These are phyloP conservation scores for Desmodesmus armatus DNA, from an alignment of 139 green algal genomes.

Conservation along the genomic window DNA sequence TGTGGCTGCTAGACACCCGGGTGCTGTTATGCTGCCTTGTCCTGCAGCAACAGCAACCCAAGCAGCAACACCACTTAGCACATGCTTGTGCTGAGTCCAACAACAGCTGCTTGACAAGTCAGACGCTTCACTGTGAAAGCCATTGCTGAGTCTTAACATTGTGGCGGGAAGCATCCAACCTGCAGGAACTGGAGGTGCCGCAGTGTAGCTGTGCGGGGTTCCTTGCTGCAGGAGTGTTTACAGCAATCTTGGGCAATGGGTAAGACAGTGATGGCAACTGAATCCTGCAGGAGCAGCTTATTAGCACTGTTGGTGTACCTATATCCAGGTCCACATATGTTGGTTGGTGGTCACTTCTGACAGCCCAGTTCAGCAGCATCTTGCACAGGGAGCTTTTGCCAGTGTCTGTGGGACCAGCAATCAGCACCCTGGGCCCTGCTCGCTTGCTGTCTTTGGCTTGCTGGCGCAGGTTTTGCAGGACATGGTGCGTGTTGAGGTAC, in stretches of 20 bases:
- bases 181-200: too few relatives aligned
- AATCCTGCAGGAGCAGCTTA: background rate
- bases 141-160: too few relatives aligned
- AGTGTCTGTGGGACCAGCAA: conserved; percentile 89
- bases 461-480: conserved; percentile 66
- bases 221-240: too few relatives aligned
- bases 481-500: conserved; percentile 87
- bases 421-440: conserved; percentile 64
- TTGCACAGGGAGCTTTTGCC: conserved; percentile 89
- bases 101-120: background rate
- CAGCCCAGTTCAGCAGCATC: conserved; percentile 92
- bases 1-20: conserved; percentile 86
- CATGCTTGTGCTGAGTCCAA: background rate
- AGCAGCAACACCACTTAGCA: background rate
- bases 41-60: conserved; percentile 52
- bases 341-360: conserved; percentile 75
- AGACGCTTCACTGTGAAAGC: too few relatives aligned
- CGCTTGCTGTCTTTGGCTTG: conserved; percentile 26
- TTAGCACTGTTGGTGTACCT: conserved; percentile 58
- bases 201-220: too few relatives aligned
- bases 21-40: conserved; percentile 86
- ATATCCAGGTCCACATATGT: conserved; percentile 93
- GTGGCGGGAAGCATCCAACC: too few relatives aligned
- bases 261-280: background rate
- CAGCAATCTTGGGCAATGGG: too few relatives aligned